These are phyloP conservation scores for Taphrina deformans DNA, from an alignment of 1,139 yeast species.

Conservation along the genomic window DNA sequence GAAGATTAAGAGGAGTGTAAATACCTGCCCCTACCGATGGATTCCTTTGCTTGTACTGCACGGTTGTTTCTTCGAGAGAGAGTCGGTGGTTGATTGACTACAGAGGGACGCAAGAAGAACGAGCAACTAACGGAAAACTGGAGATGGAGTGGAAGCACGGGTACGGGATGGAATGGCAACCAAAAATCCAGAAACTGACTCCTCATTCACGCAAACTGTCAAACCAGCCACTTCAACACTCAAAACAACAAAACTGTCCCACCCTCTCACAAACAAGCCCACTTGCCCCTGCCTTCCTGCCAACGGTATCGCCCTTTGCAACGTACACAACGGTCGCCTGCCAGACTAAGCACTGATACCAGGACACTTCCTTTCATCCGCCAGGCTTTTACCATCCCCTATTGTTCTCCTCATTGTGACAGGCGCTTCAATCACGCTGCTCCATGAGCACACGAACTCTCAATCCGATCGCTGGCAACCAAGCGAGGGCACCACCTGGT, in stretches of 20 bases:
- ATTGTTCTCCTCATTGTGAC: not conserved
- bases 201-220: too few species aligned
- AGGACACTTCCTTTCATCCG: too few species aligned
- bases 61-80: too few species aligned
- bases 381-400: too few species aligned
- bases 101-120: too few species aligned
- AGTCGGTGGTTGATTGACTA: too few species aligned
- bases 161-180: not conserved
- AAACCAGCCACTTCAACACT: not conserved
- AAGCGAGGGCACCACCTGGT: constrained; percentile 13
- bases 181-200: too few species aligned
- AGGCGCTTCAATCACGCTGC: not conserved
- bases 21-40: too few species aligned
- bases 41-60: too few species aligned
- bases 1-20: too few species aligned
- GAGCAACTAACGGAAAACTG: too few species aligned
- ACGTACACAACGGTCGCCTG: not conserved
- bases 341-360: too few species aligned
- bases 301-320: not conserved
- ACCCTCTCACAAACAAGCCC: not conserved
- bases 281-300: not conserved
- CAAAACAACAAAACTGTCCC: not conserved
- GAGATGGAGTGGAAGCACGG: not conserved
- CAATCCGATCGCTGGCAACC: constrained; percentile 2
- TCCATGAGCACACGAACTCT: not conserved